Evolutionary conservation across 768 basidiomycete genomes (phyloP).

Genomic region (Inosperma sp.): DNA sequence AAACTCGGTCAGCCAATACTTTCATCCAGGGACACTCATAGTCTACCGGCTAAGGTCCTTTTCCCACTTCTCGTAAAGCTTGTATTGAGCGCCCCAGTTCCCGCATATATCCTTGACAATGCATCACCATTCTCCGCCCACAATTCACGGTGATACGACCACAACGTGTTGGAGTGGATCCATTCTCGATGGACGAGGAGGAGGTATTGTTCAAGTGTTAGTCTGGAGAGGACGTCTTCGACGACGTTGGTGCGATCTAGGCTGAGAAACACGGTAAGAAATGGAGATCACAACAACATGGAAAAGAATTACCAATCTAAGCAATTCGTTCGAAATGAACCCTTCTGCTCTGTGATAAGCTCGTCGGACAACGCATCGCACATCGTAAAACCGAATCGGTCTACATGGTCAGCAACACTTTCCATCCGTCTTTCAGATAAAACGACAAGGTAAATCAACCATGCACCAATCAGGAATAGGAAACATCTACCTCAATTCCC

Average conservation of each 20-base stretch:
- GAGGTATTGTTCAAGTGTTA: slow-evolving; percentile 79
- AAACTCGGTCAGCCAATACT: slow-evolving; percentile 8
- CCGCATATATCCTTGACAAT: slow-evolving; percentile 90
- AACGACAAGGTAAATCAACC: slow-evolving; percentile 7
- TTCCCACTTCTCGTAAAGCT: slow-evolving; percentile 95
- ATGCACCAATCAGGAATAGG: neutral
- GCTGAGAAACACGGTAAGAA: slow-evolving; percentile 37
- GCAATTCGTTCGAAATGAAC: slow-evolving; percentile 93
- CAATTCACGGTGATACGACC: slow-evolving; percentile 85
- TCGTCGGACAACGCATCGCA: slow-evolving; percentile 62
- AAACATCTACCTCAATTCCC: slow-evolving; percentile 56
- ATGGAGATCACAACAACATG: slow-evolving; percentile 2
- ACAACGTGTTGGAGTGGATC: slow-evolving; percentile 62
- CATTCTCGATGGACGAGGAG: slow-evolving; percentile 73
- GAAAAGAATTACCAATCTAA: slow-evolving; percentile 72
- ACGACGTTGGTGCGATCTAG: slow-evolving; percentile 97
- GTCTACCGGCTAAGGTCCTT: slow-evolving; percentile 77
- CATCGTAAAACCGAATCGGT: slow-evolving; percentile 84
- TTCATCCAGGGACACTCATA: neutral
- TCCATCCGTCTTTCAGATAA: slow-evolving; percentile 49
- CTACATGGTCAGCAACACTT: slow-evolving; percentile 56
- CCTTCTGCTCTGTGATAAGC: slow-evolving; percentile 82
- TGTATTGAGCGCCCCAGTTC: slow-evolving; percentile 90
- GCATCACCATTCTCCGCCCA: slow-evolving; percentile 99
- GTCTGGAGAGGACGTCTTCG: slow-evolving; percentile 88